These are phyloP conservation scores for Kurtzmaniella quercitrusa DNA, from an alignment of 1,139 yeast species.

Conservation along the genomic window DNA sequence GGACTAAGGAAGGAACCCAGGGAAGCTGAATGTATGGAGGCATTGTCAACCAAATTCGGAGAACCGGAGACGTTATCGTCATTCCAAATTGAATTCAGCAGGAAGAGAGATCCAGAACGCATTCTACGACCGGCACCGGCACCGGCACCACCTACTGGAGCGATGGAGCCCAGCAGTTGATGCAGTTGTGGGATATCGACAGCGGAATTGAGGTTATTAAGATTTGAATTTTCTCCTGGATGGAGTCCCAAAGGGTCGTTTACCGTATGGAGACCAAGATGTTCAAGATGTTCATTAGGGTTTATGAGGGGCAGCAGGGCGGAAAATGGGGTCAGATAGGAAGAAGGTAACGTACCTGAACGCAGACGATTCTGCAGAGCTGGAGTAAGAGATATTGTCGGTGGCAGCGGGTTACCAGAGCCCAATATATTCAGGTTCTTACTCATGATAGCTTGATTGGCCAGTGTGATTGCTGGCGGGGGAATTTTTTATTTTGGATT, in stretches of 20 bases:
- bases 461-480: too few species aligned
- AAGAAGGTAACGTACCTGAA: constrained; percentile 51
- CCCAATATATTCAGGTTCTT: constrained; percentile 5
- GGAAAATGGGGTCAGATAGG: constrained; percentile 14
- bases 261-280: constrained; percentile 15
- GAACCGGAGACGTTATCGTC: constrained; percentile 28
- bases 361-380: constrained; percentile 33
- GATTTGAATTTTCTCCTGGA: constrained; percentile 7
- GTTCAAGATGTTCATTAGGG: constrained; percentile 14
- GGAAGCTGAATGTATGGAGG: constrained; percentile 6
- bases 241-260: constrained; percentile 14
- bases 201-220: constrained; percentile 3
- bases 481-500: too few species aligned
- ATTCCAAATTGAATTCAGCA: constrained; percentile 46
- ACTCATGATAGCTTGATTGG: constrained; percentile 5
- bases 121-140: constrained; percentile 20
- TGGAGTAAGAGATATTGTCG: constrained; percentile 29
- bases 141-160: neutral
- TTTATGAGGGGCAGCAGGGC: constrained; percentile 9
- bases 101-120: constrained; percentile 43
- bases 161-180: neutral
- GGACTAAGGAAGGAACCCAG: constrained; percentile 29
- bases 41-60: constrained; percentile 12
- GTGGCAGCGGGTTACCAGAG: constrained; percentile 26
- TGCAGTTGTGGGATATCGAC: constrained; percentile 1